These are phyloP conservation scores for Ogataea nonfermentans DNA, from an alignment of 805 yeast species.

Conservation along the genomic window DNA sequence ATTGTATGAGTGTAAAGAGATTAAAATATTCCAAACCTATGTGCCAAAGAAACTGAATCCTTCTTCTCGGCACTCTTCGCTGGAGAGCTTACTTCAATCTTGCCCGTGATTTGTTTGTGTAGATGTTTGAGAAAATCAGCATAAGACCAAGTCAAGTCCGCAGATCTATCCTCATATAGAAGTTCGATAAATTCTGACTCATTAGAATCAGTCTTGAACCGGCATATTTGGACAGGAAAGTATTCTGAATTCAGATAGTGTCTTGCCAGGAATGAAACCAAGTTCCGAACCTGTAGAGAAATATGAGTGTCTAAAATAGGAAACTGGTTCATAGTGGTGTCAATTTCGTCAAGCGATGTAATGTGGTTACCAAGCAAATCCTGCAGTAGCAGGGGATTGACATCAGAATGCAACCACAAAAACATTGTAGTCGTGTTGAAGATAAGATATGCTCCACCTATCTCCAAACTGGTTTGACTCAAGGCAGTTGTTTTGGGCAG, in stretches of 20 bases:
- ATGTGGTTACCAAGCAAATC: constrained; percentile 69
- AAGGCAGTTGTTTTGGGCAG: constrained; percentile 51
- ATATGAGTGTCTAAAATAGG: constrained; percentile 72
- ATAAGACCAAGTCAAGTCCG: constrained; percentile 54
- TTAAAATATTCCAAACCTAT: constrained; percentile 22
- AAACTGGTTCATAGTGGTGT: constrained; percentile 52
- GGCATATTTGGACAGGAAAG: constrained; percentile 55
- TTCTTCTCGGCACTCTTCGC: constrained; percentile 7
- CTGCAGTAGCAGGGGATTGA: constrained; percentile 60
- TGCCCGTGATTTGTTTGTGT: constrained; percentile 61
- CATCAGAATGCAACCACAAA: constrained; percentile 69
- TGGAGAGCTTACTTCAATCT: constrained; percentile 32
- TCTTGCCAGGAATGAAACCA: constrained; percentile 55
- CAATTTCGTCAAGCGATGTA: constrained; percentile 44
- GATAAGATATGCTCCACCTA: constrained; percentile 75
- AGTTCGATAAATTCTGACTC: constrained; percentile 54
- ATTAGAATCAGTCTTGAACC: constrained; percentile 63
- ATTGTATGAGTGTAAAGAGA: constrained; percentile 5
- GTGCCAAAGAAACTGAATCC: constrained; percentile 16
- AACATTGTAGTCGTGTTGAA: constrained; percentile 63
- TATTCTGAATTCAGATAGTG: constrained; percentile 37
- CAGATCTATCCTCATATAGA: constrained; percentile 71
- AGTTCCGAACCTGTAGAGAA: constrained; percentile 62
- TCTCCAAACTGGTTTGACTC: constrained; percentile 40
- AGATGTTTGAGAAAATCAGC: constrained; percentile 65